These are phyloP conservation scores for Flaveria bidentis DNA, from an alignment of 129 eudicot genomes.

Conservation along the genomic window DNA sequence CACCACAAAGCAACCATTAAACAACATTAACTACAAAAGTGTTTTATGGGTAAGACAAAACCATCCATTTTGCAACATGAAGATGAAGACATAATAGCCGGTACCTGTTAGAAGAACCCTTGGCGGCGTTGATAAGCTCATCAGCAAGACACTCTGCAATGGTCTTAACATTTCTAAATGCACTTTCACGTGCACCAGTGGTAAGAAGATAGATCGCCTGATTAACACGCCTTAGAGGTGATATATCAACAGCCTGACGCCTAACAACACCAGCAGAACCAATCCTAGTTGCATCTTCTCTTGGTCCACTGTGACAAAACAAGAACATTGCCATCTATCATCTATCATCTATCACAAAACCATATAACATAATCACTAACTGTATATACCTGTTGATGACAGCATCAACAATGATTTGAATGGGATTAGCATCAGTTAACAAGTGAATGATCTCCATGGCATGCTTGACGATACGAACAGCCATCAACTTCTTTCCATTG, in stretches of 20 bases:
- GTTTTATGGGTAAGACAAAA: not conserved
- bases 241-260: conserved; percentile 88
- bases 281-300: conserved; percentile 88
- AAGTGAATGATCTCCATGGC: conserved; percentile 85
- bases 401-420: conserved; percentile 78
- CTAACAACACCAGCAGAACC: conserved; percentile 91
- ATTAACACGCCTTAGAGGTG: conserved; percentile 73
- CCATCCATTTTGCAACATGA: not conserved
- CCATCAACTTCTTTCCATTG: conserved; percentile 54
- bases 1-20: not conserved
- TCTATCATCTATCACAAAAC: not conserved
- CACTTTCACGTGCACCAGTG: conserved; percentile 85
- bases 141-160: conserved; percentile 87
- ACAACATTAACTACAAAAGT: not conserved
- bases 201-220: conserved; percentile 80
- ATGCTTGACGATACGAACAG: conserved; percentile 68
- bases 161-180: conserved; percentile 72
- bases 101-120: conserved; percentile 86
- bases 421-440: conserved; percentile 67
- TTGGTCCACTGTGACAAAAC: conserved; percentile 57
- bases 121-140: conserved; percentile 77
- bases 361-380: not conserved
- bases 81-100: not conserved
- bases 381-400: conserved; percentile 71
- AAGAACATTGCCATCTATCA: not conserved